A percentile compares a stretch with the other conserved stretches of the same genome.
These are phyloP conservation scores for Microdochium nivale DNA, from an alignment of 2,329 filamentous ascomycete species.

Conservation along the genomic window DNA sequence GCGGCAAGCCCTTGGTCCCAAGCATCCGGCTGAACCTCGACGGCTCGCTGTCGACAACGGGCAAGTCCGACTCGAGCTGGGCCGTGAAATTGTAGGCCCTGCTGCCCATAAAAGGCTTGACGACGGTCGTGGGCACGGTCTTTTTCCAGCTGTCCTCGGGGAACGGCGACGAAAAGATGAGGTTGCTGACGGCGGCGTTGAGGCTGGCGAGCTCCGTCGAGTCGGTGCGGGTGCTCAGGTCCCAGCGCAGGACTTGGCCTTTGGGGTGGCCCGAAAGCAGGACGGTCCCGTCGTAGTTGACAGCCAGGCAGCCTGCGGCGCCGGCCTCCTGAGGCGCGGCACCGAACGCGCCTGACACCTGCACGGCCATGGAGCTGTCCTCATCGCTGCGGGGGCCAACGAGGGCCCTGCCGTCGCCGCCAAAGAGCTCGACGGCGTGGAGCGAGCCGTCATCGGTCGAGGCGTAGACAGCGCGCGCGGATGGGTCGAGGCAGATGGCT, in stretches of 20 bases:
- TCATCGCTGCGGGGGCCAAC: constrained; percentile 44
- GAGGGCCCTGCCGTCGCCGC: constrained; percentile 35
- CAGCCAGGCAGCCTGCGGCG: constrained; percentile 55
- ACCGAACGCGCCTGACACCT: constrained; percentile 44
- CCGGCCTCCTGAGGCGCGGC: constrained; percentile 54
- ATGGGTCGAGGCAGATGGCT: constrained; percentile 71
- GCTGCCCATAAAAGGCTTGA: constrained; percentile 71
- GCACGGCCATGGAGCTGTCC: constrained; percentile 48
- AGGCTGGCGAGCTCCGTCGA: constrained; percentile 60
- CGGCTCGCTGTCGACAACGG: constrained; percentile 11
- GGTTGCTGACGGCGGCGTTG: constrained; percentile 74
- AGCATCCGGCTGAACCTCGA: constrained; percentile 37
- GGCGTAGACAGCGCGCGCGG: constrained; percentile 72
- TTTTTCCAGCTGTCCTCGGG: constrained; percentile 13
- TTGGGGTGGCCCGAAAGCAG: constrained; percentile 74
- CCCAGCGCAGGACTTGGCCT: constrained; percentile 76
- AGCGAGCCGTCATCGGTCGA: constrained; percentile 74
- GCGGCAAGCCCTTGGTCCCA: constrained; percentile 35
- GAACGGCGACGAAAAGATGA: constrained; percentile 49
- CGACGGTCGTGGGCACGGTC: constrained; percentile 50
- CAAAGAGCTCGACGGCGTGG: constrained; percentile 68
- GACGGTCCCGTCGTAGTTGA: constrained; percentile 76
- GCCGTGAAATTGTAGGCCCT: constrained; percentile 57
- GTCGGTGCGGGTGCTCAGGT: constrained; percentile 61
- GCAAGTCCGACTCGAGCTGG: constrained; percentile 44